These are phyloP conservation scores for Saprolegnia diclina DNA, from an alignment of 352 stramenopile genomes.

Conservation along the genomic window DNA sequence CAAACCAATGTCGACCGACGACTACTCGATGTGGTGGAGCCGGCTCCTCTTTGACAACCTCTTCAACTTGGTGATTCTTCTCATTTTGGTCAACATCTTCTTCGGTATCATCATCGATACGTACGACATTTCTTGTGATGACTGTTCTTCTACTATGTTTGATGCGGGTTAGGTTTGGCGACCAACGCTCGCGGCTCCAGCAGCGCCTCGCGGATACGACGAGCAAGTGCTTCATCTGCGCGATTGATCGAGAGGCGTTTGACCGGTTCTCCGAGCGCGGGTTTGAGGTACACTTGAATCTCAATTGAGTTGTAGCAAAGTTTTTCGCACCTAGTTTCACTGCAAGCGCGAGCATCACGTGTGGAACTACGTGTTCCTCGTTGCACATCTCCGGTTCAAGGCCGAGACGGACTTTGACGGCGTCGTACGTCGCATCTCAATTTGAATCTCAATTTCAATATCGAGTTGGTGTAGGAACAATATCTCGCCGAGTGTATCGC, in stretches of 20 bases:
- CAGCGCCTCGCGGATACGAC: not conserved
- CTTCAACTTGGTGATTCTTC: conserved; percentile 14
- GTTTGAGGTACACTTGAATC: conserved; percentile 12
- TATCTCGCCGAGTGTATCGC: not conserved
- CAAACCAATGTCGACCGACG: not conserved
- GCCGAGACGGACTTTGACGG: conserved; percentile 12
- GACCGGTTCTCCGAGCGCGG: not conserved
- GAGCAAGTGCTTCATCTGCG: conserved; percentile 17
- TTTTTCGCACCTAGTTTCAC: conserved; percentile 2
- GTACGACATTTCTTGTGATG: not conserved
- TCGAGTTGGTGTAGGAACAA: not conserved
- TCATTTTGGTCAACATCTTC: conserved; percentile 21
- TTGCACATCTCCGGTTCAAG: conserved; percentile 17
- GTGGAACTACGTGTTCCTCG: conserved; percentile 24
- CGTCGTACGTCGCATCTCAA: conserved; percentile 15
- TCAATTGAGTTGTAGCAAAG: conserved; percentile 1
- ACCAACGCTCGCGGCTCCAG: conserved; percentile 10
- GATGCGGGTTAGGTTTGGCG: conserved; percentile 21
- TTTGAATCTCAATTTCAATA: not conserved
- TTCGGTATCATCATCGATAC: conserved; percentile 25
- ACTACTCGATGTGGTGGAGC: not conserved
- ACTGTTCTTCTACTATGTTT: not conserved
- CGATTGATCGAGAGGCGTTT: conserved; percentile 10
- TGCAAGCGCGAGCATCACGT: conserved; percentile 10
- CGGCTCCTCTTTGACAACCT: conserved; percentile 24